Base-by-base conservation (phyloP, 2,329 filamentous ascomycete genomes). In the Epichloe coenophiala region DNA sequence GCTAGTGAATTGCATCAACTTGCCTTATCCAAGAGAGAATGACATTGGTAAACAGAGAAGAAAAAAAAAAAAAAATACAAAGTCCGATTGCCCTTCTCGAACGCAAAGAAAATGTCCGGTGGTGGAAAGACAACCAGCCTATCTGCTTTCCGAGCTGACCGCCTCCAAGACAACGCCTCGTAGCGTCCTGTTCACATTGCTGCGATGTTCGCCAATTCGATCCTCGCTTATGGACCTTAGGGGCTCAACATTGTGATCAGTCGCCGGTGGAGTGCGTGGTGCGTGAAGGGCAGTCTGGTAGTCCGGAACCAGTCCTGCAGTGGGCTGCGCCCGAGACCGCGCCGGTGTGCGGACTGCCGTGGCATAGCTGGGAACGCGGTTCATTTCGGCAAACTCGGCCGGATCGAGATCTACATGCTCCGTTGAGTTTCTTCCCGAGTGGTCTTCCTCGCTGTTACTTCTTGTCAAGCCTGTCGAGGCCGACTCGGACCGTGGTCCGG, bases 311-410 rank as follows among this genome's bases (percentile, higher is more conserved):
- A 65, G 65, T 5, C 69, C 64, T 35, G 72, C 71, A 21, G 73
- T 72, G 6, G 72, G 65, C 42, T 71, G 72, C 46, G 69, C 73
- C 13, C 71, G 71, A 36, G 74, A 72, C 47, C 77, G 73, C 15
- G 80, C 76, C 5, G 81, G 78, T 0, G 81, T 78, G 55, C 78
- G 79, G 27, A 88, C 78, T 0, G 86, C 86, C 1, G 86, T 89
- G 15, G 77, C 76, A 63, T 90, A 90, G 51, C 85, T 89, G 1
- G 86, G 86, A 2, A 90, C 85, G 56, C 84, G 84, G 62, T 75
- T 84, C 41, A 89, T 68, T 55, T 81, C 77, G 45, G 77, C 75
- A 56, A 87, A 68, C 55, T 85, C 80, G 17, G 73, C 68, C 52
- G 82, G 77, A 35, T 77, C 71, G 45, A 73, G 72, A 53, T 82